Evolutionary conservation across 129 eudicot genomes (phyloP), one percentile per base, ranked within the genome.

Genomic region (Flaveria robusta): DNA sequence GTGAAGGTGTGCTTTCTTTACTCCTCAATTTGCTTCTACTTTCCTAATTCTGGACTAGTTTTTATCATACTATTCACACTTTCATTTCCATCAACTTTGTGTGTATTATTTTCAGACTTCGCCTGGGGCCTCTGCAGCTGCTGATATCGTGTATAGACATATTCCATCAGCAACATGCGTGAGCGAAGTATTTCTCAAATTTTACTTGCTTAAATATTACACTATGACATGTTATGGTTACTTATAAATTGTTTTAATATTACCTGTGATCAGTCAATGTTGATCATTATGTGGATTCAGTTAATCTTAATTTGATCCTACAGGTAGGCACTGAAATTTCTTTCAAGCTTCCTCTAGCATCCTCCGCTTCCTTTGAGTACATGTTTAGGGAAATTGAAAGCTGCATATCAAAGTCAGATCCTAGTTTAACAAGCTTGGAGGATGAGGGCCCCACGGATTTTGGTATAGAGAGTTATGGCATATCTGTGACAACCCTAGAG

Each of bases 261-360:
- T 71, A 23, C 67, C 26, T 56, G 73, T 52, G 56, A 62, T 62
- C 62, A 11, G 26, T 77, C 31, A 22, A 18, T 66, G 16, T 16
- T 34, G 59, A 49, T 50, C 27, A 49, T 63, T 63, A 9, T 39
- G 11, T 59, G 67, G 16, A 55, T 66, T 71, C 56, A 59, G 43
- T 56, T 64, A 62, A 62, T 43, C 29, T 16, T 19, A 27, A 74
- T 84, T 43, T 81, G 71, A 47, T 64, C 52, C 71, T 80, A 59
- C 86, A 93, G 98, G 99, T 89, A 71, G 99, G 96, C 62, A 87
- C 91, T 37, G 99, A 95, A 81, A 88, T 95, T 59, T 91, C 96
- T 50, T 95, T 91, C 83, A 95, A 95, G 87, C 99, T 95, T 76
- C 99, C 99, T 75, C 85, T 95, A 62, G 83, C 89, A 80, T 89